Evolutionary conservation across 106 monocot genomes (phyloP).

Genomic region (Dioscorea dumetorum): DNA sequence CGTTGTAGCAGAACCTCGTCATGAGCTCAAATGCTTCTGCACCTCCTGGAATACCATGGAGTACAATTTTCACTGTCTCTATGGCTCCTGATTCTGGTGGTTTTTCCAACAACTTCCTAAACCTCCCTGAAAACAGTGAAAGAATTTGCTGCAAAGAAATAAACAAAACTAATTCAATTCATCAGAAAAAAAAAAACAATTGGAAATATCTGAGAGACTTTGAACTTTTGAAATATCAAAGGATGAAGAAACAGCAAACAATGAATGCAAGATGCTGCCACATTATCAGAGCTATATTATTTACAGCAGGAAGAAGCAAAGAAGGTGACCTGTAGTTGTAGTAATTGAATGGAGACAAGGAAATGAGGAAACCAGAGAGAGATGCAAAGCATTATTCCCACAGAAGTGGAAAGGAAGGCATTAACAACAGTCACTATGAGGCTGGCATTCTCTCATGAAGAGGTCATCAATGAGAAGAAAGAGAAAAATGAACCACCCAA

Average conservation of each 20-base stretch:
- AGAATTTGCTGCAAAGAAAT: conserved; percentile 50
- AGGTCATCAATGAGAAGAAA: conserved; percentile 19
- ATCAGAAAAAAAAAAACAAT: no score
- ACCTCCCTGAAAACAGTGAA: conserved; percentile 43
- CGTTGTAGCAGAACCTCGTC: conserved; percentile 53
- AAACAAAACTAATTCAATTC: background rate
- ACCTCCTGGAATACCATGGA: conserved; percentile 69
- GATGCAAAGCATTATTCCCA: background rate
- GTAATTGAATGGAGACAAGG: conserved; percentile 10
- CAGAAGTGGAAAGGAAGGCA: background rate
- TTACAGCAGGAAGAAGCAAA: background rate
- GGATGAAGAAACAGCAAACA: background rate
- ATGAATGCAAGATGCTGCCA: background rate
- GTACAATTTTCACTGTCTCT: conserved; percentile 30
- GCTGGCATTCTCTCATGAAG: background rate
- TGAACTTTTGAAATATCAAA: background rate
- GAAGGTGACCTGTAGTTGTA: conserved; percentile 7
- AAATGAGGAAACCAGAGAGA: background rate
- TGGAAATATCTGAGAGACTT: background rate
- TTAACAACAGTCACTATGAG: background rate
- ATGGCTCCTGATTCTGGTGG: conserved; percentile 11
- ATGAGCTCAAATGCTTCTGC: conserved; percentile 61
- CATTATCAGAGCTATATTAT: background rate
- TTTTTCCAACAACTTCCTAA: conserved; percentile 37
- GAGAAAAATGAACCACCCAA: background rate